phyloP scores from a whole-genome alignment of 2,329 filamentous ascomycete genomes.

The Fusarium chuoi region DNA sequence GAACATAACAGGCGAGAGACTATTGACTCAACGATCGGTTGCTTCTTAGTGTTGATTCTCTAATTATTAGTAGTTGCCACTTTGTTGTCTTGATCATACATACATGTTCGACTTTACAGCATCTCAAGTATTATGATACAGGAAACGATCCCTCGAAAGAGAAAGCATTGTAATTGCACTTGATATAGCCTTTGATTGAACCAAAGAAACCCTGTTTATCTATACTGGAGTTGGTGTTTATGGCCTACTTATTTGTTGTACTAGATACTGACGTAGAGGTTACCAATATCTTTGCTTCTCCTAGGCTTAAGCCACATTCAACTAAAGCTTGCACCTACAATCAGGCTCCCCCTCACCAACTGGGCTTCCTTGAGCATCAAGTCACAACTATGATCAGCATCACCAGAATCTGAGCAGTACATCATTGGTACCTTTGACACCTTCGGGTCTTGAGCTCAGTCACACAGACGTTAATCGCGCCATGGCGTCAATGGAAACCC shows the following conservation, averaged over 20 bases:
- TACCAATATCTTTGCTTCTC: not conserved
- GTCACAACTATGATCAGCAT: not conserved
- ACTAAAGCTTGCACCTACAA: not conserved
- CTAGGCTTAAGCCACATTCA: not conserved
- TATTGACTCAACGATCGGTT: not conserved
- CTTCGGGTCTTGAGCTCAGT: not conserved
- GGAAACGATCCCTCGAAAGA: not conserved
- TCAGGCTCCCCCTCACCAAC: not conserved
- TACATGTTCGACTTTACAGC: not conserved
- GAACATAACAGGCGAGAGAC: not conserved
- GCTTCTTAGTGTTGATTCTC: not conserved
- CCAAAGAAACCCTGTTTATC: not conserved
- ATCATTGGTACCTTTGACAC: not conserved
- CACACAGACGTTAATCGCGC: not conserved
- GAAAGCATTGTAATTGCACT: not conserved
- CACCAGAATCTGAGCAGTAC: not conserved
- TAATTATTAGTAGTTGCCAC: not conserved
- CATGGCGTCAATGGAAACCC: slow-evolving; percentile 4
- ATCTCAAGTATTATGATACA: not conserved
- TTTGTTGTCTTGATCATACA: too few relatives aligned
- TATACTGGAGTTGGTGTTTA: not conserved
- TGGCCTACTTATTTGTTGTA: not conserved
- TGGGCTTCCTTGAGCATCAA: not conserved
- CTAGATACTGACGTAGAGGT: not conserved
- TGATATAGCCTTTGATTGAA: not conserved